These are phyloP conservation scores for Penicillium sp. DNA, from an alignment of 2,329 filamentous ascomycete species.

Conservation along the genomic window DNA sequence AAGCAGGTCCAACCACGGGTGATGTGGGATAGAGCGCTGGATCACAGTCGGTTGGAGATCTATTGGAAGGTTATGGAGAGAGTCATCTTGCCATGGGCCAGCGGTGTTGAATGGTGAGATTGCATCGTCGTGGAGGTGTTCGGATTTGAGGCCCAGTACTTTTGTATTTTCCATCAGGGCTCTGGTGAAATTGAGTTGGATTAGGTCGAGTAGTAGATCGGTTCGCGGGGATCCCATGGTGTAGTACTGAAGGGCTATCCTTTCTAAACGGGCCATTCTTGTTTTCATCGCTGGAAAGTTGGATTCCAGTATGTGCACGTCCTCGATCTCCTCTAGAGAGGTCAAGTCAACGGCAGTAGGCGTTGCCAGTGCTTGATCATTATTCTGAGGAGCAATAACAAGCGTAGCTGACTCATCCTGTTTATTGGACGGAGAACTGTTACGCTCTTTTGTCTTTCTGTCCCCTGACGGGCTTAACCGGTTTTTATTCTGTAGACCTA, in stretches of 20 bases:
- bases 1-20: constrained; percentile 28
- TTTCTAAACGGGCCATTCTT: neutral
- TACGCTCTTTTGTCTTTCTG: neutral
- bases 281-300: neutral
- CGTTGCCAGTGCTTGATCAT: neutral
- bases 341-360: neutral
- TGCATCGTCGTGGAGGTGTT: constrained; percentile 17
- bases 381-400: neutral
- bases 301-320: constrained; percentile 1
- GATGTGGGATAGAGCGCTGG: constrained; percentile 21
- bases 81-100: too few species aligned
- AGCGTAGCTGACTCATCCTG: neutral
- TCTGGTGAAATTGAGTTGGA: constrained; percentile 18
- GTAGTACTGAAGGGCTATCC: constrained; percentile 3
- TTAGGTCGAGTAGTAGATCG: constrained; percentile 17
- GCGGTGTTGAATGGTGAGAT: constrained; percentile 17
- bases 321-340: neutral
- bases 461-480: neutral
- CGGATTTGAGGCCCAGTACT: constrained; percentile 12
- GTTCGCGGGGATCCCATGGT: constrained; percentile 12
- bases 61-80: constrained; percentile 2
- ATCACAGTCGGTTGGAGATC: constrained; percentile 21
- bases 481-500: constrained; percentile 5
- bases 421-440: neutral
- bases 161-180: constrained; percentile 18